Evolutionary conservation across 148 eudicot genomes (phyloP).

Genomic region (Pharnaceum exiguum): DNA sequence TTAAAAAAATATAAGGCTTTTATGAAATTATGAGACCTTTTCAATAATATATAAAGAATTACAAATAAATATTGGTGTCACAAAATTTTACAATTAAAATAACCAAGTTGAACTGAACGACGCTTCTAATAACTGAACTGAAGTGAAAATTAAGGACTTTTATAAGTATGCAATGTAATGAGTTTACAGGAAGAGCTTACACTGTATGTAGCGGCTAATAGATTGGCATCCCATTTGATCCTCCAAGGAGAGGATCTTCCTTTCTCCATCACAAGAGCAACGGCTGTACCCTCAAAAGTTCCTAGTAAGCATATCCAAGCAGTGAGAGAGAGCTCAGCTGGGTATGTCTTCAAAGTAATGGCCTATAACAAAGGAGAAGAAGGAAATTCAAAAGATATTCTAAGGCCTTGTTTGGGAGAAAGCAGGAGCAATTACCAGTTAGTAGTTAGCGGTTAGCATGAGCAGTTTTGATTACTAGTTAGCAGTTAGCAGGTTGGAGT

Average conservation of each 20-base stretch:
- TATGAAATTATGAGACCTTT: too few species aligned
- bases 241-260: slow-evolving; percentile 63
- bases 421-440: too few species aligned
- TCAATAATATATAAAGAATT: too few species aligned
- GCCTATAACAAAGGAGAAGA: slow-evolving; percentile 30
- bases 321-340: slow-evolving; percentile 77
- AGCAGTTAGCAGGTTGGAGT: too few species aligned
- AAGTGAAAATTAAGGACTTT: not conserved
- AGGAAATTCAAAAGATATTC: not conserved
- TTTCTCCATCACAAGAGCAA: slow-evolving; percentile 76
- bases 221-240: slow-evolving; percentile 63
- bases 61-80: too few species aligned
- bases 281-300: slow-evolving; percentile 58
- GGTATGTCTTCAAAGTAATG: slow-evolving; percentile 66
- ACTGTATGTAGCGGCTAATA: slow-evolving; percentile 72
- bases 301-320: slow-evolving; percentile 90
- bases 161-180: not conserved
- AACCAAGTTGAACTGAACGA: too few species aligned
- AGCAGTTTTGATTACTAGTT: too few species aligned
- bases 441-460: too few species aligned
- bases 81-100: too few species aligned
- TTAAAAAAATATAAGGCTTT: not conserved
- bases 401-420: too few species aligned
- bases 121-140: not conserved
- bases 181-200: slow-evolving; percentile 32